Conservation (phyloP, 306 rosid species). For the Corylus avellana region DNA sequence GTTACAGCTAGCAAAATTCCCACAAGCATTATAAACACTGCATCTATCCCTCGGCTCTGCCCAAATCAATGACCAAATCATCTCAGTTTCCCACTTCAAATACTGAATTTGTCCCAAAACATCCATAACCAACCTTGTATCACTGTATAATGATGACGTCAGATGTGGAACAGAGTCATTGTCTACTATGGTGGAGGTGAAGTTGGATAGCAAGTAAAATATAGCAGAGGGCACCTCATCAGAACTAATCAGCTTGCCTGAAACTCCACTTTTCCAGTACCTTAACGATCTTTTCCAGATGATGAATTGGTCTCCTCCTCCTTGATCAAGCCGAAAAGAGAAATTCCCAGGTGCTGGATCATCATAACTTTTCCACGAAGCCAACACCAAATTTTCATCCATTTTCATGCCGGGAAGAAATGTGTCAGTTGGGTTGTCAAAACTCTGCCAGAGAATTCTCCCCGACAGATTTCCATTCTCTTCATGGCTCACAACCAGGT, state of each 20-base stretch:
- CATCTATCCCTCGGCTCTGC: slow-evolving; percentile 73
- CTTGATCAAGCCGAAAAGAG: slow-evolving; percentile 63
- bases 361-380: slow-evolving; percentile 65
- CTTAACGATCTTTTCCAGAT: slow-evolving; percentile 70
- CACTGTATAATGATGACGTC: slow-evolving; percentile 49
- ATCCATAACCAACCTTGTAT: slow-evolving; percentile 61
- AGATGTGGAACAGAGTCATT: slow-evolving; percentile 63
- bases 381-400: slow-evolving; percentile 47
- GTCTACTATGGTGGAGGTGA: slow-evolving; percentile 42
- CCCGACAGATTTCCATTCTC: slow-evolving; percentile 29
- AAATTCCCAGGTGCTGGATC: slow-evolving; percentile 74
- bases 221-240: slow-evolving; percentile 65
- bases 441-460: slow-evolving; percentile 66
- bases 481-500: slow-evolving; percentile 48
- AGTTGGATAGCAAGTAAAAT: slow-evolving; percentile 62
- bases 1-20: slow-evolving; percentile 70
- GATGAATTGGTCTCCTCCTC: slow-evolving; percentile 48
- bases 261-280: slow-evolving; percentile 75
- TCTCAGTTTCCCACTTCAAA: slow-evolving; percentile 50
- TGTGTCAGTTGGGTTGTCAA: slow-evolving; percentile 71
- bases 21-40: slow-evolving; percentile 74
- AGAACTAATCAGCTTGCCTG: slow-evolving; percentile 47
- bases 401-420: slow-evolving; percentile 85
- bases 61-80: slow-evolving; percentile 63
- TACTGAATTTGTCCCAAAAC: slow-evolving; percentile 62